Evolutionary conservation across 345 rosid genomes (phyloP).

Genomic region (Eucalyptus curtisii): DNA sequence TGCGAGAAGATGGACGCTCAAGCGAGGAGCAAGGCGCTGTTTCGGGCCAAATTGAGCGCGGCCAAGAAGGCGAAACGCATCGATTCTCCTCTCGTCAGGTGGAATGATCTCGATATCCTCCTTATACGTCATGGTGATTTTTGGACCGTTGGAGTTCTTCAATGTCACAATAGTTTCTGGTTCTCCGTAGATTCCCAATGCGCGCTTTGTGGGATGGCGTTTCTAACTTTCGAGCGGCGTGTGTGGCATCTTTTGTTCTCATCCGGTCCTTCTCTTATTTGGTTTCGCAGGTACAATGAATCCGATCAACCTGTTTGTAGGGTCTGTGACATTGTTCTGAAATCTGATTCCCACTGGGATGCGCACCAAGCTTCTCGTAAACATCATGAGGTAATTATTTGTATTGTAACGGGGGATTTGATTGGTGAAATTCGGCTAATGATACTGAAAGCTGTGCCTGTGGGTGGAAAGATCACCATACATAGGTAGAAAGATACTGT

Average conservation of each 20-base stretch:
- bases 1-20: slow-evolving; percentile 49
- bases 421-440: neutral
- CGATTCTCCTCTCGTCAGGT: slow-evolving; percentile 89
- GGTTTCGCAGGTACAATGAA: slow-evolving; percentile 58
- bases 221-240: neutral
- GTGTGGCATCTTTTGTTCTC: neutral
- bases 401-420: neutral
- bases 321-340: slow-evolving; percentile 72
- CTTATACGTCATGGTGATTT: neutral
- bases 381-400: slow-evolving; percentile 53
- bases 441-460: neutral
- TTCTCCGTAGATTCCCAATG: neutral
- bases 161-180: neutral
- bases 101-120: neutral
- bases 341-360: slow-evolving; percentile 78
- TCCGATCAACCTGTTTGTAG: slow-evolving; percentile 84
- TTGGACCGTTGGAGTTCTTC: neutral
- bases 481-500: neutral
- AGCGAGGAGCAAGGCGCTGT: slow-evolving; percentile 72
- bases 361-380: slow-evolving; percentile 98
- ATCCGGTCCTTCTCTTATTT: neutral
- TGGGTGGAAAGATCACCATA: neutral
- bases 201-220: neutral
- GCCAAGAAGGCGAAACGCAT: slow-evolving; percentile 74
- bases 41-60: slow-evolving; percentile 78